These are phyloP conservation scores for Lolium rigidum DNA, from an alignment of 176 grass and related monocot species.

Conservation along the genomic window DNA sequence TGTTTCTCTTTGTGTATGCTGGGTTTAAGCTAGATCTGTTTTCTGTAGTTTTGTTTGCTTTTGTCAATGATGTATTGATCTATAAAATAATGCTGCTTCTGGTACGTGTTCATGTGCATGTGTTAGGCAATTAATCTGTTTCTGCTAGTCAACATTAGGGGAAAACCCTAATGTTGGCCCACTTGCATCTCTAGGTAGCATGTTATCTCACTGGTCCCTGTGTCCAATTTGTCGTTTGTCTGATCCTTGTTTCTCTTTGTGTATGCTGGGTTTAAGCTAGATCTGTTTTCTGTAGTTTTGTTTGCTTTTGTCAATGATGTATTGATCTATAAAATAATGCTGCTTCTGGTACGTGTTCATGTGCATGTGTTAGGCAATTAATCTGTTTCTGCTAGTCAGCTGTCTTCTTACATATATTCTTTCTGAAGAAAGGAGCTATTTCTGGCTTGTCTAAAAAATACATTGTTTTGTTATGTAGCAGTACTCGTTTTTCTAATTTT, in stretches of 20 bases:
- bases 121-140: slow-evolving; percentile 19
- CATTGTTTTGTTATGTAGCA: not conserved
- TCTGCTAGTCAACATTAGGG: too few relatives aligned
- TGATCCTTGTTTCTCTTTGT: not conserved
- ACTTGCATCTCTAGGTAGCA: not conserved
- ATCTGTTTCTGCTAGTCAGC: slow-evolving; percentile 29
- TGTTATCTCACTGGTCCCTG: slow-evolving; percentile 13
- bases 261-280: slow-evolving; percentile 22
- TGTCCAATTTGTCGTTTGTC: slow-evolving; percentile 19
- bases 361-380: slow-evolving; percentile 2
- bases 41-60: slow-evolving; percentile 25
- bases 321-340: slow-evolving; percentile 1
- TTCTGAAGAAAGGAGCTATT: slow-evolving; percentile 6
- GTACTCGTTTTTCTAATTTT: not conserved
- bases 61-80: not conserved
- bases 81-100: slow-evolving; percentile 27
- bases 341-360: not conserved
- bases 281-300: slow-evolving; percentile 10
- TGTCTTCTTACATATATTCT: slow-evolving; percentile 15
- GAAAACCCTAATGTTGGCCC: too few relatives aligned
- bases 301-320: slow-evolving; percentile 17
- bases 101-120: not conserved
- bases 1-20: slow-evolving; percentile 1
- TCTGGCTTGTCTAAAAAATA: not conserved
- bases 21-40: slow-evolving; percentile 15